Percentiles rank a stretch among this genome's conserved stretches.
Conservation (phyloP, 352 stramenopile genomes). For the Phytophthora cryptogea region DNA sequence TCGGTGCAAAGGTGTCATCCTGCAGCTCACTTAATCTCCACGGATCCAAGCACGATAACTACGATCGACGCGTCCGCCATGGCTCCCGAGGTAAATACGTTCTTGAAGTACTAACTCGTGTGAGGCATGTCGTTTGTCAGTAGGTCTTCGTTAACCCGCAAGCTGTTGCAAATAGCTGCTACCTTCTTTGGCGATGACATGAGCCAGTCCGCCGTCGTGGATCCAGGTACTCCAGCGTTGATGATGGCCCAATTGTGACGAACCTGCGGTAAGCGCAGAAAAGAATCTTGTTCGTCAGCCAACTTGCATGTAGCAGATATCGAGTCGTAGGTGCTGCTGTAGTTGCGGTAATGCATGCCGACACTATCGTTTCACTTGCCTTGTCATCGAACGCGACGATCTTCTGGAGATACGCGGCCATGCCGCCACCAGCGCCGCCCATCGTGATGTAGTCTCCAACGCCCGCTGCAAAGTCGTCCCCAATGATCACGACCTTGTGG, state of each 20-base stretch:
- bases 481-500: slow-evolving; percentile 86
- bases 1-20: background rate
- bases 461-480: slow-evolving; percentile 83
- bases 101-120: slow-evolving; percentile 65
- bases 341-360: background rate
- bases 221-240: slow-evolving; percentile 73
- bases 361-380: slow-evolving; percentile 31
- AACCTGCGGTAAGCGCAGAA: slow-evolving; percentile 43
- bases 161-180: background rate
- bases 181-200: slow-evolving; percentile 70
- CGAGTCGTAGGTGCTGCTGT: background rate
- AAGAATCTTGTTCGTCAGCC: slow-evolving; percentile 21
- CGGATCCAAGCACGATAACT: slow-evolving; percentile 77
- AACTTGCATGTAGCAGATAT: background rate
- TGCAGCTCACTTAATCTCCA: slow-evolving; percentile 52
- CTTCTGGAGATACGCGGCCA: slow-evolving; percentile 61
- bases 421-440: slow-evolving; percentile 38
- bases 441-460: slow-evolving; percentile 81
- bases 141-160: background rate
- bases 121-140: slow-evolving; percentile 10
- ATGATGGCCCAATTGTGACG: slow-evolving; percentile 83
- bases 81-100: slow-evolving; percentile 59
- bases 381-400: slow-evolving; percentile 62
- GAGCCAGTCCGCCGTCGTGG: slow-evolving; percentile 66
- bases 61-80: slow-evolving; percentile 78